phyloP scores from a whole-genome alignment of 352 stramenopile genomes.

The Phytophthora parvispora region DNA sequence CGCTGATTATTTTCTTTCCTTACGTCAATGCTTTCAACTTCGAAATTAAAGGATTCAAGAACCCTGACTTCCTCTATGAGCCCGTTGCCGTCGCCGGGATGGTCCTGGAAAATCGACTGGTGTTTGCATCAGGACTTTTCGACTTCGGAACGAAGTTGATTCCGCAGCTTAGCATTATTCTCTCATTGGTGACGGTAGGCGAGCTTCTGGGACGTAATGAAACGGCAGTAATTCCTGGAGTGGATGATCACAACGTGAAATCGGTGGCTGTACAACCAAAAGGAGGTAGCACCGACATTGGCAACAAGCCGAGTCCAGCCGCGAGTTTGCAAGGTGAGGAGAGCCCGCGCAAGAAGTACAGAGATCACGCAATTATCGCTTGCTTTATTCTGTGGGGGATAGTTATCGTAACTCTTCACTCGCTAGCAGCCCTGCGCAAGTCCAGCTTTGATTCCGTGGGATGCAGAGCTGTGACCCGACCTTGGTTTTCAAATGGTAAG shows the following conservation, averaged over 20 bases:
- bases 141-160: neutral
- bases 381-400: slow-evolving; percentile 22
- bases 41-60: slow-evolving; percentile 7
- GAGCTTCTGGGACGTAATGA: slow-evolving; percentile 3
- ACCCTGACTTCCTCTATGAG: slow-evolving; percentile 5
- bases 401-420: slow-evolving; percentile 19
- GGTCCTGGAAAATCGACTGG: neutral
- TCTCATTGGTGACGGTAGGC: neutral
- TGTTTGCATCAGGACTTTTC: neutral
- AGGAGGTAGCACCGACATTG: neutral
- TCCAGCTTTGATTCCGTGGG: slow-evolving; percentile 21
- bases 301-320: too few relatives aligned
- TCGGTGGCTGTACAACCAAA: slow-evolving; percentile 8
- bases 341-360: slow-evolving; percentile 16
- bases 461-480: slow-evolving; percentile 15
- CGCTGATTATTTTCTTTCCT: slow-evolving; percentile 25
- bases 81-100: neutral
- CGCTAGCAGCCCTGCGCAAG: slow-evolving; percentile 5
- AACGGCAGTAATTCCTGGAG: slow-evolving; percentile 4
- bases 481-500: slow-evolving; percentile 31
- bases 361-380: slow-evolving; percentile 6
- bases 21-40: slow-evolving; percentile 25
- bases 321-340: too few relatives aligned
- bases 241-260: neutral
- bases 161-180: neutral